These are phyloP conservation scores for Claviceps sp. DNA, from an alignment of 2,329 filamentous ascomycete genomes.

Conservation along the genomic window DNA sequence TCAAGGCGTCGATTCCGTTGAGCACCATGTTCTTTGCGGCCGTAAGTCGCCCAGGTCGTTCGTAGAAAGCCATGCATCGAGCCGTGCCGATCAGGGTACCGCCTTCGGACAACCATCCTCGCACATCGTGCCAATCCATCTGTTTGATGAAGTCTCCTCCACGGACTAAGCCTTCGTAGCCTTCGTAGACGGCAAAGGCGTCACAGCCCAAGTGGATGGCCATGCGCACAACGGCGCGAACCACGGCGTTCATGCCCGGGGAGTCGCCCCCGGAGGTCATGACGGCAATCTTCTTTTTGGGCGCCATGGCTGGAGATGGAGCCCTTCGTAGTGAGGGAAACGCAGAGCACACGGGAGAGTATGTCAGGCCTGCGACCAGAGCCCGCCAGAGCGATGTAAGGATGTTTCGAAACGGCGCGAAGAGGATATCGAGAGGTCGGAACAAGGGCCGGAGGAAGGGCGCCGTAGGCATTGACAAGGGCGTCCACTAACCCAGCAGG, in stretches of 20 bases:
- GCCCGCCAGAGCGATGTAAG: conserved; percentile 15
- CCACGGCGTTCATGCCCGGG: conserved; percentile 86
- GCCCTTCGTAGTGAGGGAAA: conserved; percentile 8
- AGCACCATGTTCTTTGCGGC: conserved; percentile 92
- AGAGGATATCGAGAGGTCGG: conserved; percentile 18
- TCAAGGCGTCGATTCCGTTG: conserved; percentile 85
- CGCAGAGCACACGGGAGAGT: conserved; percentile 3
- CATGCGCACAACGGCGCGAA: conserved; percentile 83
- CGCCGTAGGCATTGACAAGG: conserved; percentile 14
- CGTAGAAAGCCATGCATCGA: conserved; percentile 82
- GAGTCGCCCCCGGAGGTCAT: conserved; percentile 94
- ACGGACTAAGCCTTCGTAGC: conserved; percentile 87
- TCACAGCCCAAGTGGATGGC: conserved; percentile 74
- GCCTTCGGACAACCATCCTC: conserved; percentile 85
- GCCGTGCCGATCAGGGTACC: conserved; percentile 95
- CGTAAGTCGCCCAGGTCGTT: conserved; percentile 67
- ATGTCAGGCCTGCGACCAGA: conserved; percentile 9
- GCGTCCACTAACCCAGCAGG: neutral
- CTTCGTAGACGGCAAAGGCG: conserved; percentile 74
- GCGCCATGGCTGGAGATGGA: conserved; percentile 24
- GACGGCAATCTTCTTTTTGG: conserved; percentile 63
- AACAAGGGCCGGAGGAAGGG: conserved; percentile 15
- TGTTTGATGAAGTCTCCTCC: conserved; percentile 79
- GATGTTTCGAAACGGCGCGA: conserved; percentile 15
- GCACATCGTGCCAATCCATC: conserved; percentile 86